These are phyloP conservation scores for Globisporangium recalcitrans DNA, from an alignment of 352 stramenopile genomes.

Conservation along the genomic window DNA sequence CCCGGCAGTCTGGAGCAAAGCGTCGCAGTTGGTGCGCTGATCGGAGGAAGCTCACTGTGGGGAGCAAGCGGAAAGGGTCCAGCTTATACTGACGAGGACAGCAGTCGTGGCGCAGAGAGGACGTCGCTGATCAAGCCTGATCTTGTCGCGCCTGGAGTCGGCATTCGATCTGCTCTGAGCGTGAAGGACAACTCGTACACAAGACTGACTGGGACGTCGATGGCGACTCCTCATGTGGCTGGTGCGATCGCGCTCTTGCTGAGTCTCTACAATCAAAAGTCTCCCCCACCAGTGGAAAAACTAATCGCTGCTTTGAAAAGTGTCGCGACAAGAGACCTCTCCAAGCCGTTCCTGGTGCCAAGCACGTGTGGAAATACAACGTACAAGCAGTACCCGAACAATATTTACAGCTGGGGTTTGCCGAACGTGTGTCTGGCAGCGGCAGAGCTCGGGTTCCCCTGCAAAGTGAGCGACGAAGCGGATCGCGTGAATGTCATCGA, in stretches of 20 bases:
- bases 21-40: conserved; percentile 55
- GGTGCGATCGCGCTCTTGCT: conserved; percentile 57
- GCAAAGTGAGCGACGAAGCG: not conserved
- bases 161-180: conserved; percentile 60
- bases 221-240: conserved; percentile 67
- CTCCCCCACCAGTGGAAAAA: conserved; percentile 20
- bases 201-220: conserved; percentile 65
- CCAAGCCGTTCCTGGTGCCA: conserved; percentile 64
- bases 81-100: conserved; percentile 27
- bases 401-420: conserved; percentile 70
- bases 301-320: conserved; percentile 31
- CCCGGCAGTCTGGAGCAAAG: conserved; percentile 46
- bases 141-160: conserved; percentile 64
- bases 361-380: conserved; percentile 56
- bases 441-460: conserved; percentile 29
- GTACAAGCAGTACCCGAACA: conserved; percentile 67
- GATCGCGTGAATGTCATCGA: not conserved
- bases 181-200: conserved; percentile 52
- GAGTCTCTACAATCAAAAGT: conserved; percentile 21
- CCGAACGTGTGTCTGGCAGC: conserved; percentile 49
- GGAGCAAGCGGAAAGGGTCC: conserved; percentile 66
- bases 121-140: conserved; percentile 59
- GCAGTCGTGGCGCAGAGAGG: not conserved
- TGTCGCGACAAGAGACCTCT: conserved; percentile 39
- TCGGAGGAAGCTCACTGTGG: conserved; percentile 56